phyloP scores from a whole-genome alignment of 2,329 filamentous ascomycete genomes.

The Cordyceps militaris region DNA sequence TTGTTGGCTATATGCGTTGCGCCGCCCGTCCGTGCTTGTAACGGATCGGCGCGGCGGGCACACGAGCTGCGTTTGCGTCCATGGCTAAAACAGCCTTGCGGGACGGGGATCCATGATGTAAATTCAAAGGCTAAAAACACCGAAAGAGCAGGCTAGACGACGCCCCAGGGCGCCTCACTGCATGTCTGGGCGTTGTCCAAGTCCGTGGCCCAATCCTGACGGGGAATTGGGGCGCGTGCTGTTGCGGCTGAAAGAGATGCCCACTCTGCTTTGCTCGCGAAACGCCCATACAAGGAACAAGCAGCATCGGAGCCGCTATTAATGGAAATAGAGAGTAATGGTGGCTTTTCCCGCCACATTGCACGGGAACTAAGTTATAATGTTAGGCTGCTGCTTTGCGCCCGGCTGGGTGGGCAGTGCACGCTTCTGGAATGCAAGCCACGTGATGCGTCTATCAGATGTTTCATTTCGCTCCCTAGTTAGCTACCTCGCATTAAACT shows the following conservation, averaged over 20 bases:
- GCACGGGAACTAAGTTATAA: not conserved
- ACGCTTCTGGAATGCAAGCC: not conserved
- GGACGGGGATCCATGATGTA: not conserved
- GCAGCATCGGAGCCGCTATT: not conserved
- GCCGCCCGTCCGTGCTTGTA: not conserved
- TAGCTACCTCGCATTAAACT: not conserved
- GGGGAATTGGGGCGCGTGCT: not conserved
- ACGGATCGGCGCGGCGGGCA: slow-evolving; percentile 1
- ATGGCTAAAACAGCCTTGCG: slow-evolving; percentile 10
- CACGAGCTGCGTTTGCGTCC: slow-evolving; percentile 4
- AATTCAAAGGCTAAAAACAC: not conserved
- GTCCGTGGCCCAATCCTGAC: slow-evolving; percentile 4
- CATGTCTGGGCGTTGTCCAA: not conserved
- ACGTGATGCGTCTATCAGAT: not conserved
- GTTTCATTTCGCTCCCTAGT: not conserved
- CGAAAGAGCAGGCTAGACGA: not conserved
- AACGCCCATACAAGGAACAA: not conserved
- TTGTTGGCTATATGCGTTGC: not conserved
- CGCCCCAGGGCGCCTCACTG: slow-evolving; percentile 5
- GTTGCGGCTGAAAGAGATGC: slow-evolving; percentile 4
- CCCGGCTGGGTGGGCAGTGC: not conserved
- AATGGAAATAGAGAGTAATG: slow-evolving; percentile 5
- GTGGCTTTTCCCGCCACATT: not conserved
- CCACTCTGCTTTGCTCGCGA: not conserved
- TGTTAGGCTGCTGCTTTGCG: not conserved